phyloP scores from a whole-genome alignment of 2,329 filamentous ascomycete species.

The Lasiodiplodia sp. region DNA sequence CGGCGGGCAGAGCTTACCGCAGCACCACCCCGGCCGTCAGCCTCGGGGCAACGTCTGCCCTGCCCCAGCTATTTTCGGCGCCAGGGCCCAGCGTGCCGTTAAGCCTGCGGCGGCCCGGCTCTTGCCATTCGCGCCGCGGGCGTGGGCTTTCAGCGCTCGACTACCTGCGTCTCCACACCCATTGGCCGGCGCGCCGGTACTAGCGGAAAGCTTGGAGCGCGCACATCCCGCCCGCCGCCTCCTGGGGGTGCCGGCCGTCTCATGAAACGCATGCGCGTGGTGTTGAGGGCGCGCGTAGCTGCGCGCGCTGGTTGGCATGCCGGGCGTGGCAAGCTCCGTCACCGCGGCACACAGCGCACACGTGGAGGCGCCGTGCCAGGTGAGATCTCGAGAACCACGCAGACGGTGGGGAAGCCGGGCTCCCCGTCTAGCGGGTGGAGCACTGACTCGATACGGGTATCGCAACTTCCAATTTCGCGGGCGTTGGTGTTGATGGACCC shows the following conservation, averaged over 20 bases:
- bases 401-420: slow-evolving; percentile 2
- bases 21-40: slow-evolving; percentile 18
- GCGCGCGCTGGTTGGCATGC: neutral
- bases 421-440: slow-evolving; percentile 13
- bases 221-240: slow-evolving; percentile 17
- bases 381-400: slow-evolving; percentile 16
- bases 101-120: slow-evolving; percentile 20
- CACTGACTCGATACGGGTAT: slow-evolving; percentile 24
- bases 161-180: slow-evolving; percentile 13
- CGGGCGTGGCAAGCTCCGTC: slow-evolving; percentile 19
- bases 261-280: slow-evolving; percentile 24
- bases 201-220: slow-evolving; percentile 22
- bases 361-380: slow-evolving; percentile 8
- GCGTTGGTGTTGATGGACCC: slow-evolving; percentile 17
- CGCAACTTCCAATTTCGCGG: slow-evolving; percentile 15
- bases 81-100: slow-evolving; percentile 5
- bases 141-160: slow-evolving; percentile 4
- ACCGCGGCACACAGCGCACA: neutral
- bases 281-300: slow-evolving; percentile 11
- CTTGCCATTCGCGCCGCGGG: slow-evolving; percentile 21
- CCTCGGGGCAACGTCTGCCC: slow-evolving; percentile 23
- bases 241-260: slow-evolving; percentile 17
- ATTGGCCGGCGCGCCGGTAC: slow-evolving; percentile 15
- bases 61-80: slow-evolving; percentile 23
- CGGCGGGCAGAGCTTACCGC: slow-evolving; percentile 11